Base-by-base conservation (phyloP, 2,329 filamentous ascomycete genomes). In the Colletotrichum falcatum region DNA sequence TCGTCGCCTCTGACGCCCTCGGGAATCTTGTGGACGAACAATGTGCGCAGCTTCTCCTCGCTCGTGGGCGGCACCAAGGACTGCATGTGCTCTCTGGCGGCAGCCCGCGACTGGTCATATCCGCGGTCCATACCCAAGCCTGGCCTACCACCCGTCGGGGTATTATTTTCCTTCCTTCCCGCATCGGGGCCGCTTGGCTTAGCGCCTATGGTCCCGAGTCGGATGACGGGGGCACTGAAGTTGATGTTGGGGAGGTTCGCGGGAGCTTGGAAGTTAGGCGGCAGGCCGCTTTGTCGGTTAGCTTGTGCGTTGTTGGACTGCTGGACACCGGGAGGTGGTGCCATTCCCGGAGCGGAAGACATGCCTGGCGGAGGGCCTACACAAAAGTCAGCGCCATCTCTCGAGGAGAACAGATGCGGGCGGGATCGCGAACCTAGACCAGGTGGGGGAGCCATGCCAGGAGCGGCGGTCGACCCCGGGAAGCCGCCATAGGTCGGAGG, bases 211-310 rank as follows among this genome's bases (percentile, higher is more conserved):
- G 94, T 95, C 51, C 95, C 96, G 55, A 99, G 88, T 65, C 96
- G 93, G 78, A 99, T 98, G 71, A 98, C 94, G 66, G 95, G 95
- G 44, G 96, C 96, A 77, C 93, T 97, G 85, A 98, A 97, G 84
- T 99, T 98, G 85, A 99, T 97, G 80, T 97, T 97, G 61, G 95
- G 94, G 88, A 98, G 93, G 79, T 96, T 97, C 61, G 93, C 86
- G 12, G 95, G 95, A 59, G 94, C 90, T 84, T 97, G 93, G 82
- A 97, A 98, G 81, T 90, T 94, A 70, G 91, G 85, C 72, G 94
- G 94, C 74, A 97, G 90, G 77, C 90, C 91, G 81, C 89, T 93
- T 79, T 93, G 93, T 85, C 93, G 91, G 84, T 91, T 93, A 83
- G 92, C 88, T 84, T 93, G 92, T 76, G 91, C 87, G 79, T 87